These are phyloP conservation scores for Mycena citricolor DNA, from an alignment of 1,284 basidiomycete species.

Conservation along the genomic window DNA sequence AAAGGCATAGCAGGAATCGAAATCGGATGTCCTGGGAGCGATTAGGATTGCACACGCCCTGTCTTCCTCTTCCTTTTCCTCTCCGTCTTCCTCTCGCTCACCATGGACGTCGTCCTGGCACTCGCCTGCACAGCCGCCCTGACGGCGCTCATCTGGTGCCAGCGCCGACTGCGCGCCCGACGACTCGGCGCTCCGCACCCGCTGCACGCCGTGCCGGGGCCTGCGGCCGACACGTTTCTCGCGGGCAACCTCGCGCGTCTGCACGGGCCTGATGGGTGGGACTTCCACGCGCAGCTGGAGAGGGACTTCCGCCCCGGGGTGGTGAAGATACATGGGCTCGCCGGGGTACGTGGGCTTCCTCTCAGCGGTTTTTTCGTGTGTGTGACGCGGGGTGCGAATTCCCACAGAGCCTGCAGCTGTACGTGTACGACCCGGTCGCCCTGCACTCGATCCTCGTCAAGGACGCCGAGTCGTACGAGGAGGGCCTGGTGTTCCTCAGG, in stretches of 20 bases:
- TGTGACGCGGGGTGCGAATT: slow-evolving; percentile 27
- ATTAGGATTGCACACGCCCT: too few relatives aligned
- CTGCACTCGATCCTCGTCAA: slow-evolving; percentile 29
- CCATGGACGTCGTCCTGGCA: too few relatives aligned
- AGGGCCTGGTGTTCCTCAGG: slow-evolving; percentile 26
- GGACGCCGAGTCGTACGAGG: slow-evolving; percentile 26
- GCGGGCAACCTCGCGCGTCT: slow-evolving; percentile 21
- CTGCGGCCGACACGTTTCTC: slow-evolving; percentile 16
- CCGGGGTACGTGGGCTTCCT: neutral
- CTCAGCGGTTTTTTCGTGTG: slow-evolving; percentile 34
- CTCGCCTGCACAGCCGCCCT: too few relatives aligned
- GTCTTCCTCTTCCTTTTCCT: too few relatives aligned
- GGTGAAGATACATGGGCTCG: slow-evolving; percentile 2
- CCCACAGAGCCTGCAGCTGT: slow-evolving; percentile 27
- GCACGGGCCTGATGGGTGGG: slow-evolving; percentile 22
- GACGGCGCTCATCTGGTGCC: too few relatives aligned
- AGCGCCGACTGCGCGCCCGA: too few relatives aligned
- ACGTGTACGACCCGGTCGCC: slow-evolving; percentile 29
- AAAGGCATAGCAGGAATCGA: too few relatives aligned
- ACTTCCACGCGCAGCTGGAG: slow-evolving; percentile 22
- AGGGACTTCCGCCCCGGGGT: slow-evolving; percentile 16
- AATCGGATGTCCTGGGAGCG: too few relatives aligned
- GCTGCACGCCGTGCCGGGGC: slow-evolving; percentile 20
- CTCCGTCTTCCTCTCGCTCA: too few relatives aligned
- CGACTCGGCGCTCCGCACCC: neutral